These are phyloP conservation scores for Auricularia heimuer DNA, from an alignment of 768 basidiomycete species.

Conservation along the genomic window DNA sequence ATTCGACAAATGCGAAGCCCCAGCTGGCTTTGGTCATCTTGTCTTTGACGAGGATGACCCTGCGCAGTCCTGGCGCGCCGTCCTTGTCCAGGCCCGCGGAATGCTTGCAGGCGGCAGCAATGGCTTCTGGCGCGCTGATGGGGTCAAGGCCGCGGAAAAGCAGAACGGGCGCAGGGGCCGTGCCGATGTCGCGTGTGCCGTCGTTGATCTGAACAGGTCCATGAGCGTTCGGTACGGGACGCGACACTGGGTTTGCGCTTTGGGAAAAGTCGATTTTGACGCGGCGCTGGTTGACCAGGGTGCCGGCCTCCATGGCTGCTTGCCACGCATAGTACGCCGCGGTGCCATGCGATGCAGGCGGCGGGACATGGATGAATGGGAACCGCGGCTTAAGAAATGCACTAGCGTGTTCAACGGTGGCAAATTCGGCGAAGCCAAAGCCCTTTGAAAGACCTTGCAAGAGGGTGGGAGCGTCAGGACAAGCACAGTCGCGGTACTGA, in stretches of 20 bases:
- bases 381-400: constrained; percentile 86
- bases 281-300: constrained; percentile 59
- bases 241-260: constrained; percentile 62
- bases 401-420: constrained; percentile 74
- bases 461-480: constrained; percentile 56
- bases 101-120: constrained; percentile 70
- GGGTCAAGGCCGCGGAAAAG: constrained; percentile 88
- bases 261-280: constrained; percentile 96
- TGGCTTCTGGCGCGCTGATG: constrained; percentile 78
- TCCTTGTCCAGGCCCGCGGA: constrained; percentile 72
- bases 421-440: constrained; percentile 95
- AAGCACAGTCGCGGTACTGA: constrained; percentile 51
- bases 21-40: constrained; percentile 79
- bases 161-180: constrained; percentile 68
- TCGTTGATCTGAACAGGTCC: constrained; percentile 62
- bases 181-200: constrained; percentile 93
- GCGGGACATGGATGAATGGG: constrained; percentile 88
- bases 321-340: constrained; percentile 62
- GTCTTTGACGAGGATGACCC: constrained; percentile 85
- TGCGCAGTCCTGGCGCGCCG: constrained; percentile 77
- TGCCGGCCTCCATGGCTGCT: constrained; percentile 62
- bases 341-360: constrained; percentile 79
- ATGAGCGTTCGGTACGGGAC: constrained; percentile 11
- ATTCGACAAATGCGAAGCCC: constrained; percentile 92
- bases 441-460: constrained; percentile 87